Base-by-base conservation (phyloP, 108 stramenopile genomes). In the Schizochytrium sp. region DNA sequence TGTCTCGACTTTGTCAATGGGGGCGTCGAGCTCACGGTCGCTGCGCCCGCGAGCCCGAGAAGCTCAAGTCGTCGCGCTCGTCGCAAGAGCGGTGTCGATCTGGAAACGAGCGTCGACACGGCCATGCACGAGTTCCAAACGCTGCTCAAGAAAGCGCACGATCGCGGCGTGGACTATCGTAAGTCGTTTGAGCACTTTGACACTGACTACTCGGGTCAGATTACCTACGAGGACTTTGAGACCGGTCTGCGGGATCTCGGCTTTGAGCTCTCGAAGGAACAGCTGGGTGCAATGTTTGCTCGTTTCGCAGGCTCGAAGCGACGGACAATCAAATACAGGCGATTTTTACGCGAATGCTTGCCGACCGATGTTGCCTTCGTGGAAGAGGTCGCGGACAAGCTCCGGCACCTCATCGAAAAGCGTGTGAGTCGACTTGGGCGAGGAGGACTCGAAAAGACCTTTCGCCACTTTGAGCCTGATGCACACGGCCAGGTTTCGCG, bases 111-210 rank as follows among this genome's bases (percentile, higher is more conserved):
- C 55, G 25, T 83, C 23, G 48, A 83, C n/a, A 45, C 45, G 23
- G 48, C 28, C 51, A 47, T 83, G 19, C 58, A 34, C 5, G n/a
- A 58, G 28, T n/a, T 28, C 5, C 87, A 44, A 60, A n/a, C 16
- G 16, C 44, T 34, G n/a, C 25, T 28, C 5, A 12, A 5, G 18
- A 21, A 18, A 87, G 87, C 87, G 19, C 58, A 58, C 0, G 28
- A 5, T 28, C 87, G 87, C 6, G 87, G 57, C 29, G 58, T 58
- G 12, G 87, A 59, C 29, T 58, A 58, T 87, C 87, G 87, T 6
- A 58, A 21, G 45, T 59, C 88, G 34, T 88, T 88, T 23, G 88
- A 88, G 25, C 58, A 88, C 47, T 69, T 88, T 44, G 88, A 88
- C 21, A 19, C 5, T 19, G 60, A 88, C 48, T 59, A 59, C 47